Evolutionary conservation across 805 yeast genomes (phyloP), one percentile per base, ranked within the genome.

Genomic region (Hermanozyma aechmeae): DNA sequence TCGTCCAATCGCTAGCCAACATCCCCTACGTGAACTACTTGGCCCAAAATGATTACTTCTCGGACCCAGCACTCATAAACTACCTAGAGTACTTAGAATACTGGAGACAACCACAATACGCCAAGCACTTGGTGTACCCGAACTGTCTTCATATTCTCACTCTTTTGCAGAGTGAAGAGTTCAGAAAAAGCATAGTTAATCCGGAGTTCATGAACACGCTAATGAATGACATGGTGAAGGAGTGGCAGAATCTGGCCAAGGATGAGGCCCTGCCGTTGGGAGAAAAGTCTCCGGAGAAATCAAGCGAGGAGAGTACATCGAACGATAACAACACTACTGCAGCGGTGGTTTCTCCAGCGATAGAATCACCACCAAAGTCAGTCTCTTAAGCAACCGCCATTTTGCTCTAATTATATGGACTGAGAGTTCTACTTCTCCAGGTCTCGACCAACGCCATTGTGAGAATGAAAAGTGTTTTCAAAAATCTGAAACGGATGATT

Each of bases 1-100:
- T 89, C 56, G 93, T 89, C 3, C 97, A 89, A 56, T 79, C 95
- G 11, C 64, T 89, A 19, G 84, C 95, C 3, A 92, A 89, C 52
- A 76, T 89, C 25, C 95, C 80, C 51, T 89, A 87, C 48, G 66
- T 89, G 32, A 78, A 84, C 39, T 86, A 75, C 45, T 63, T 89
- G 15, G 95, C 96, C 3, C 96, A 87, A 53, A 81, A 77, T 41
- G 76, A 77, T 33, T 76, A 76, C 46, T 61, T 87, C 9, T 78
- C 79, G 42, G 79, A 81, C 44, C 75, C 69, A 16, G 68, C 70
- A 29, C 87, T 89, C 42, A 60, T 85, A 18, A 72, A 74, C 35
- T 89, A 89, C 48, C 58, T 89, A 36, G 67, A 76, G 16, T 89
- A 89, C 48, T 62, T 89, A 29, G 84, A 79, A 47, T 86, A 89